Evolutionary conservation across 129 eudicot genomes (phyloP), one percentile per base, ranked within the genome.

Genomic region (Lactuca sativa): DNA sequence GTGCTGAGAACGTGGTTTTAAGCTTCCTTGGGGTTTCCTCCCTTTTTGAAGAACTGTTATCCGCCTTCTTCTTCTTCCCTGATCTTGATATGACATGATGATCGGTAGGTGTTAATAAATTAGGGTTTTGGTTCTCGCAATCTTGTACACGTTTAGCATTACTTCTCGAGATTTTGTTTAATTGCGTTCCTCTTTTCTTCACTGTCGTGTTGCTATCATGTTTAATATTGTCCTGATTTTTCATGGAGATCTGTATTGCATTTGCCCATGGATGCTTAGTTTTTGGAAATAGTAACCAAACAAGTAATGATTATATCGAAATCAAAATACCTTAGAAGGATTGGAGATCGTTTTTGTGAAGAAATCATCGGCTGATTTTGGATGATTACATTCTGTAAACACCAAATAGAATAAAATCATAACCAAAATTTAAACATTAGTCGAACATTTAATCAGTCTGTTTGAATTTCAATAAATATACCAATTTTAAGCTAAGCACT

Each of bases 341-440:
- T 62, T 52, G 8, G 86, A 40, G 53, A n/a, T 33, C 14, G n/a
- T 66, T 30, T 79, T 64, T 47, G 57, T 82, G 43, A 74, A 65
- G 78, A 86, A 82, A 66, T 90, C 97, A 48, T 86, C 97, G 58
- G 77, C 82, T 33, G 85, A 77, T 78, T 80, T 90, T 7, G 97
- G 97, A 78, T 90, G 97, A 68, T 90, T 75, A 60, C 96, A 90
- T 67, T 78, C 96, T 90, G 62, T 49, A 69, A 36, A 17, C 33
- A 54, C 6, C 62, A 62, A 62, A 25, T 25, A 25, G 30, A 25
- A 25, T 25, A 25, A 25, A 25, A 25, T 0, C 0, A 25, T 25
- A 25, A 25, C 30, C 30, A 25, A 25, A 21, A 21, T 21, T 21
- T 21, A 21, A 21, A 21, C 21, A 21, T 21, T 21, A 21, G 21